These are phyloP conservation scores for Teunomyces atbi DNA, from an alignment of 805 yeast species.

Conservation along the genomic window DNA sequence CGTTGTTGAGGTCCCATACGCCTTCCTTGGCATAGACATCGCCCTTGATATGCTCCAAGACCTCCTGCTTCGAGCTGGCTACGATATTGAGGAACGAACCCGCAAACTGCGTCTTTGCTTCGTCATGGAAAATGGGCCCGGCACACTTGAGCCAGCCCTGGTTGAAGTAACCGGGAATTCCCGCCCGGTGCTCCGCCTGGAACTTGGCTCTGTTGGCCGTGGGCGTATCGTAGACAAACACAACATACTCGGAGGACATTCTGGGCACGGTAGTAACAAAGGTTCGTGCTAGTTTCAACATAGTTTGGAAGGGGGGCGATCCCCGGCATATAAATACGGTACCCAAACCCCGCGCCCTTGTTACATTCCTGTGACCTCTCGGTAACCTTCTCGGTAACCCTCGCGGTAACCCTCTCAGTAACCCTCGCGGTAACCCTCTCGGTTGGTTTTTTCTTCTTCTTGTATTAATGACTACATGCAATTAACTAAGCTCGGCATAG, in stretches of 20 bases:
- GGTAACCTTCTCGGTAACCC: background rate
- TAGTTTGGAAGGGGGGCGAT: background rate
- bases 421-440: background rate
- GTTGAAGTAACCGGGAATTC: slow-evolving; percentile 40
- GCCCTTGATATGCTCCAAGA: slow-evolving; percentile 57
- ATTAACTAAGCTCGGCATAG: slow-evolving; percentile 25
- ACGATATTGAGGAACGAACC: slow-evolving; percentile 65
- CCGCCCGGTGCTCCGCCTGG: slow-evolving; percentile 54
- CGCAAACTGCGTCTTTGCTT: slow-evolving; percentile 50
- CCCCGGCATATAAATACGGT: background rate
- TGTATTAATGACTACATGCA: background rate
- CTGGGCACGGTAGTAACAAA: slow-evolving; percentile 5
- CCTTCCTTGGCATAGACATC: slow-evolving; percentile 66
- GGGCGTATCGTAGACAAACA: slow-evolving; percentile 67
- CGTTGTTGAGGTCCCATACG: slow-evolving; percentile 72
- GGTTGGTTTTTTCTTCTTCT: background rate
- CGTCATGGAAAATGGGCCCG: slow-evolving; percentile 44
- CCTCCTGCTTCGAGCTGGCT: slow-evolving; percentile 66
- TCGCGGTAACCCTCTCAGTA: background rate
- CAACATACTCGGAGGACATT: slow-evolving; percentile 40
- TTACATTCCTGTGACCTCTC: too few relatives aligned
- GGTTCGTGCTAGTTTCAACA: background rate
- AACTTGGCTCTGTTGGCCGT: slow-evolving; percentile 53
- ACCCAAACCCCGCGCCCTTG: too few relatives aligned
- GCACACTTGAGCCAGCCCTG: slow-evolving; percentile 40